Percentiles rank a stretch among this genome's conserved stretches.
Evolutionary conservation across 169 alveolate genomes (phyloP).

Genomic region (Plasmodium blacklocki): DNA sequence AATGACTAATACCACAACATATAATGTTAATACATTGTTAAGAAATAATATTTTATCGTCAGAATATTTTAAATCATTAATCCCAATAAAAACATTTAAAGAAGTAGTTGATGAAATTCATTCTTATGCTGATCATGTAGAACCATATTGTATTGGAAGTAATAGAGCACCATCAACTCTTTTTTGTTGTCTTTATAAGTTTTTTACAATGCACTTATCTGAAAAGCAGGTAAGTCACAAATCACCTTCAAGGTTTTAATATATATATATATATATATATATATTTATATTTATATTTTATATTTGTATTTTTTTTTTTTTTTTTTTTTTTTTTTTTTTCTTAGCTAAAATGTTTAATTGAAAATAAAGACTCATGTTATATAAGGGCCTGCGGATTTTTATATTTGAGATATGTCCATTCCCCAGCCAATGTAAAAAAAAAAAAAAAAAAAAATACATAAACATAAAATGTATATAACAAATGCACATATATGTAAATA

Average conservation of each 20-base stretch:
- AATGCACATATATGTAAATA: conserved; percentile 4
- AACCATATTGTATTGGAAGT: conserved; percentile 85
- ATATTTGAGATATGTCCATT: conserved; percentile 51
- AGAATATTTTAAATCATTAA: conserved; percentile 83
- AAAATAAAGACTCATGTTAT: conserved; percentile 43
- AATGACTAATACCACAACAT: conserved; percentile 80
- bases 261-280: too few relatives aligned
- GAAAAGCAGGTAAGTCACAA: conserved; percentile 79
- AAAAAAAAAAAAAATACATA: background rate
- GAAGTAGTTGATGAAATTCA: conserved; percentile 82
- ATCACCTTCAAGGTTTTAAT: too few relatives aligned
- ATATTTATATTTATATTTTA: too few relatives aligned
- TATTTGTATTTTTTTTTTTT: too few relatives aligned
- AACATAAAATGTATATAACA: background rate
- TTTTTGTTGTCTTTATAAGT: conserved; percentile 84
- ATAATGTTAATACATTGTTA: conserved; percentile 81
- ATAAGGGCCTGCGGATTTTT: conserved; percentile 71
- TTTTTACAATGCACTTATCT: conserved; percentile 81
- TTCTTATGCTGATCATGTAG: conserved; percentile 85
- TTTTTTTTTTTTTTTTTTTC: background rate
- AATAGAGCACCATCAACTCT: conserved; percentile 86
- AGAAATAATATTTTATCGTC: conserved; percentile 84
- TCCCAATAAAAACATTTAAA: conserved; percentile 77
- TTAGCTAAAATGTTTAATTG: conserved; percentile 43
- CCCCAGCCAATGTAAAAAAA: conserved; percentile 53